phyloP scores from a whole-genome alignment of 768 basidiomycete species.

The Dioszegia crocea region DNA sequence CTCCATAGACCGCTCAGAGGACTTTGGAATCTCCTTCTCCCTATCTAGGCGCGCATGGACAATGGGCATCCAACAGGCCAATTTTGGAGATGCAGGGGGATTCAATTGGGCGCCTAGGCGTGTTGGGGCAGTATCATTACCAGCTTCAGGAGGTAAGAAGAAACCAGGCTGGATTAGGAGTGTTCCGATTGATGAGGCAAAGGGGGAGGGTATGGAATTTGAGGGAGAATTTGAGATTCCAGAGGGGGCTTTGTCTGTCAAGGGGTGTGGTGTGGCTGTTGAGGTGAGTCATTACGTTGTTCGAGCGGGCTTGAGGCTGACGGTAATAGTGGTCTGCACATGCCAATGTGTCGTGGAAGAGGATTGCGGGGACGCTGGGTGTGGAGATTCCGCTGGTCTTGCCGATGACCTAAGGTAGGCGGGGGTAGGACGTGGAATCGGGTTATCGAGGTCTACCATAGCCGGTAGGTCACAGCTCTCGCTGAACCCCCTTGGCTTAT shows the following conservation, averaged over 20 bases:
- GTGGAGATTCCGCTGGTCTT: background rate
- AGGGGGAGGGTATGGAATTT: slow-evolving; percentile 2
- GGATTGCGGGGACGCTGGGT: background rate
- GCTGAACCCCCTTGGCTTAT: too few relatives aligned
- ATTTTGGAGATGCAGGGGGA: slow-evolving; percentile 11
- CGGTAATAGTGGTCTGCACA: slow-evolving; percentile 3
- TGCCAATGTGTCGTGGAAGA: slow-evolving; percentile 5
- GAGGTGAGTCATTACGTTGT: slow-evolving; percentile 3
- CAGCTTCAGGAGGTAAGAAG: background rate
- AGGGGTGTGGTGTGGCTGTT: slow-evolving; percentile 11
- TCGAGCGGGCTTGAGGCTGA: background rate
- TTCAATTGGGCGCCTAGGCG: slow-evolving; percentile 5
- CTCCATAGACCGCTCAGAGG: background rate
- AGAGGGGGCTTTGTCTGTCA: background rate
- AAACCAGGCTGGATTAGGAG: background rate
- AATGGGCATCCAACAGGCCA: slow-evolving; percentile 7
- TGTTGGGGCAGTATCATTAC: slow-evolving; percentile 1
- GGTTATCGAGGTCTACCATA: too few relatives aligned
- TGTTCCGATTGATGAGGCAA: background rate
- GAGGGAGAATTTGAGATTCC: slow-evolving; percentile 10
- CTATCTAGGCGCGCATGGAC: slow-evolving; percentile 13
- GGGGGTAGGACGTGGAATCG: background rate
- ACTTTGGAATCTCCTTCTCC: slow-evolving; percentile 10
- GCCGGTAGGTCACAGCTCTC: too few relatives aligned
- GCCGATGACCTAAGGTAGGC: background rate